Evolutionary conservation across 495 filamentous ascomycete genomes (phyloP).

Genomic region (Trichoderma virens): DNA sequence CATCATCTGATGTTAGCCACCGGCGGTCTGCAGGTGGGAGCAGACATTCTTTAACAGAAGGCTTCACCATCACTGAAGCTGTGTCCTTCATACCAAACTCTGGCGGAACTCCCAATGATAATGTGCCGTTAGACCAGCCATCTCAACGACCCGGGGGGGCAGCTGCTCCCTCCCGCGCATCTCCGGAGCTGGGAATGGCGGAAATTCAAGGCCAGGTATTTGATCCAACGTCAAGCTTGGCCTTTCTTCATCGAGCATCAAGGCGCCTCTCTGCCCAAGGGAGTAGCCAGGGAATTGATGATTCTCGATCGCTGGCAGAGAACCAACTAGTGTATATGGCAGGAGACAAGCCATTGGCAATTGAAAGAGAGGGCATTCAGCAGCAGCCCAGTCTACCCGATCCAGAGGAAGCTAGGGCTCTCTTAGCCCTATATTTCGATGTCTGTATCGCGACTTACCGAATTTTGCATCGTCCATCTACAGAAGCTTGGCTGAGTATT

Average conservation of each 20-base stretch:
- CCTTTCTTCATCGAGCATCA: slow-evolving; percentile 42
- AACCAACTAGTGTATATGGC: slow-evolving; percentile 3
- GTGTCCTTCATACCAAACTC: background rate
- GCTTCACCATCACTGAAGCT: background rate
- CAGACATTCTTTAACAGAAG: slow-evolving; percentile 5
- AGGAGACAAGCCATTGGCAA: slow-evolving; percentile 28
- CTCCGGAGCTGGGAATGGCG: slow-evolving; percentile 29
- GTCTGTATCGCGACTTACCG: slow-evolving; percentile 43
- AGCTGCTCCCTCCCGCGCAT: slow-evolving; percentile 24
- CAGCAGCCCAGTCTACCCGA: slow-evolving; percentile 28
- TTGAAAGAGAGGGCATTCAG: slow-evolving; percentile 16
- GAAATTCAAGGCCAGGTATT: slow-evolving; percentile 43
- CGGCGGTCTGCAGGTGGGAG: background rate
- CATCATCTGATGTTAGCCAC: background rate
- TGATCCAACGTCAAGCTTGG: slow-evolving; percentile 38
- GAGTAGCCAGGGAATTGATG: background rate
- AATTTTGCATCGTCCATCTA: slow-evolving; percentile 35
- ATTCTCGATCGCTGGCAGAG: background rate
- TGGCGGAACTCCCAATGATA: slow-evolving; percentile 11
- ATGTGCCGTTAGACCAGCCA: slow-evolving; percentile 1
- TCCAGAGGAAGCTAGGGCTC: slow-evolving; percentile 27
- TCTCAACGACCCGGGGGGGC: background rate
- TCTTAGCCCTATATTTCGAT: slow-evolving; percentile 38
- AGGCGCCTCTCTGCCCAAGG: slow-evolving; percentile 13
- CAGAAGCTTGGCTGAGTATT: slow-evolving; percentile 32